Evolutionary conservation across 23 red algal species (phyloP), one percentile per base, ranked within the genome.

Genomic region (Gracilaria vermiculophylla): DNA sequence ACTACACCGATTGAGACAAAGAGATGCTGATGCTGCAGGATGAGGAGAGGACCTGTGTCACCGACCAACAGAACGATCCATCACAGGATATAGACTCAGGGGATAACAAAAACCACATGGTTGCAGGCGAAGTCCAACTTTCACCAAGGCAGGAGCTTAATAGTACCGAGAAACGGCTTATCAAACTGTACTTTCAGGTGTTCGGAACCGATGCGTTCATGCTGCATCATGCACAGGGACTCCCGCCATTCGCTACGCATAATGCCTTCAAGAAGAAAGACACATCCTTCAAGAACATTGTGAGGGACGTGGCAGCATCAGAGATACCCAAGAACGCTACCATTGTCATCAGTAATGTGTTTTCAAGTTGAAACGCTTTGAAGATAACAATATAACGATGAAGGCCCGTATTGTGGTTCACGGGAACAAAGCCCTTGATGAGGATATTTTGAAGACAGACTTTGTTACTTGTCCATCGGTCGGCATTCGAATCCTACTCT

Each of bases 401-500:
- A 82, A 64, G 32, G 78, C 78, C 5, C 77, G 55, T 51, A 81
- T 81, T n/a, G 51, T 51, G 3, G 40, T 53, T 53, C 49, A 81
- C 21, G 77, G 77, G 1, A 61, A 81, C 3, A 53, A 81, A 25
- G 77, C 60, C 31, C 3, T 27, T 16, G 35, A 51, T 1, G 66
- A 82, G 53, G 36, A 66, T 40, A 4, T 44, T 1, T 20, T 82
- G 3, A 66, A 49, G 19, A 33, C 78, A 4, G 78, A 82, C 24
- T 82, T 25, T 8, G 23, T 55, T 11, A 64, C 58, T 4, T 82
- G 78, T 48, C 55, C 54, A 16, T 55, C 78, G 3, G 43, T 66
- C 1, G 78, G 78, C 14, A 66, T 82, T 36, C 78, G 78, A 5
- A 82, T 82, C 19, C 78, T 82, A 17, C n/a, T 64, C 2, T 82